Conservation (phyloP, 345 rosid species). For the Salix brachista region DNA sequence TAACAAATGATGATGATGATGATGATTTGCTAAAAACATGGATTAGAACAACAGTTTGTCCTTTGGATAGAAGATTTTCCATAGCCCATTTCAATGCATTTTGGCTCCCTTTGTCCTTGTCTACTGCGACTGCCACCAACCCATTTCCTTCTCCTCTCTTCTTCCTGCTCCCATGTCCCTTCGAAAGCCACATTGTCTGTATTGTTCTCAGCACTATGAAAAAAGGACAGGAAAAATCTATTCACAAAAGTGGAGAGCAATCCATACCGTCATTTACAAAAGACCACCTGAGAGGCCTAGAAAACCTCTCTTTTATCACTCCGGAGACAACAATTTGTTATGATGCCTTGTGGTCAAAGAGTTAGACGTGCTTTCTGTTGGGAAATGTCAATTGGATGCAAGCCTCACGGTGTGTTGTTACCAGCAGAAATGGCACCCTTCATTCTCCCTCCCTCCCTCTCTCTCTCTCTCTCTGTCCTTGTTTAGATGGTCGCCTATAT, state of each 20-base stretch:
- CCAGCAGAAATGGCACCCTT: too few species aligned
- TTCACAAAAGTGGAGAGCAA: too few species aligned
- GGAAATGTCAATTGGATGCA: too few species aligned
- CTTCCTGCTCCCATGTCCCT: slow-evolving; percentile 34
- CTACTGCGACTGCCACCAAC: slow-evolving; percentile 73
- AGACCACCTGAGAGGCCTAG: too few species aligned
- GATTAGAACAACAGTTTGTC: slow-evolving; percentile 64
- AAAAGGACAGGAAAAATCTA: background rate
- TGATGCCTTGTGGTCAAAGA: too few species aligned
- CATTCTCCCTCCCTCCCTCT: too few species aligned
- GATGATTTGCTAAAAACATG: slow-evolving; percentile 41
- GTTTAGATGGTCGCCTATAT: background rate
- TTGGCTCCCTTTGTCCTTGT: slow-evolving; percentile 81
- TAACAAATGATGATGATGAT: slow-evolving; percentile 16
- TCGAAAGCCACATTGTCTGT: slow-evolving; percentile 32
- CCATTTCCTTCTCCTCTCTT: slow-evolving; percentile 43
- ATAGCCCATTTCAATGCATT: slow-evolving; percentile 74
- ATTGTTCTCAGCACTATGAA: background rate
- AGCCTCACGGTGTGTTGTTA: too few species aligned
- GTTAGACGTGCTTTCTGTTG: too few species aligned
- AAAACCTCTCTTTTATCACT: too few species aligned
- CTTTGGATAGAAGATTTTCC: slow-evolving; percentile 61
- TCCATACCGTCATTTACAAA: too few species aligned
- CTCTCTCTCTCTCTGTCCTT: background rate
- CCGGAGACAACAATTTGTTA: too few species aligned